Evolutionary conservation across 129 eudicot species (phyloP), one percentile per base, ranked within the genome.

Genomic region (Artemisia annua): DNA sequence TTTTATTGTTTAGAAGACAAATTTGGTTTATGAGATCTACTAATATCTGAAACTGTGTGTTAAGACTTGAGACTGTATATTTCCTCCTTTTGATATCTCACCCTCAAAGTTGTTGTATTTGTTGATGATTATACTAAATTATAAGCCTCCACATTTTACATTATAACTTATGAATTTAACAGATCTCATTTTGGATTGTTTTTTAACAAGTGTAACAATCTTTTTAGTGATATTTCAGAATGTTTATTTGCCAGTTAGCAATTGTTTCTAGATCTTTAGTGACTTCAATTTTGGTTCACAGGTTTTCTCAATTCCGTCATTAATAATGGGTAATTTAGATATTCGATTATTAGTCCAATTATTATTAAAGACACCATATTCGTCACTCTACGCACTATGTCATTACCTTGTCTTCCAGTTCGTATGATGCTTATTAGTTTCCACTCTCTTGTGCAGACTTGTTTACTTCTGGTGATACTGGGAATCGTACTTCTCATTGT

Each of bases 391-490:
- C 15, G 10, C 24, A 17, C 20, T 22, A 73, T n/a, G 7, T 62
- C 15, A 62, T 63, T 73, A 30, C 62, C 62, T n/a, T 18, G 9
- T 60, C 12, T 60, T 44, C 11, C 17, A 8, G 59, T 26, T 14
- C 30, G 13, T 73, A 48, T 11, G 1, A 22, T 52, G 19, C 71
- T 63, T 15, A 71, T 46, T 44, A 60, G 3, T 64, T 48, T 64
- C n/a, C 48, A 51, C 44, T 35, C 3, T 63, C 59, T 48, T 51
- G 48, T 87, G 92, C 92, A 89, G 96, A 85, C 82, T 52, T 89
- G 96, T 79, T 86, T 89, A 79, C 71, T 87, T 81, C 55, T 87
- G 84, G 80, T 89, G 81, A 87, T 89, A 13, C 67, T 85, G 28
- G 96, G 92, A 73, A 83, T 83, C 66, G 81, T 81, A 59, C 81